Conservation (phyloP, 192 early-diverging fungal species). For the Jimgerdemannia flammicorona region DNA sequence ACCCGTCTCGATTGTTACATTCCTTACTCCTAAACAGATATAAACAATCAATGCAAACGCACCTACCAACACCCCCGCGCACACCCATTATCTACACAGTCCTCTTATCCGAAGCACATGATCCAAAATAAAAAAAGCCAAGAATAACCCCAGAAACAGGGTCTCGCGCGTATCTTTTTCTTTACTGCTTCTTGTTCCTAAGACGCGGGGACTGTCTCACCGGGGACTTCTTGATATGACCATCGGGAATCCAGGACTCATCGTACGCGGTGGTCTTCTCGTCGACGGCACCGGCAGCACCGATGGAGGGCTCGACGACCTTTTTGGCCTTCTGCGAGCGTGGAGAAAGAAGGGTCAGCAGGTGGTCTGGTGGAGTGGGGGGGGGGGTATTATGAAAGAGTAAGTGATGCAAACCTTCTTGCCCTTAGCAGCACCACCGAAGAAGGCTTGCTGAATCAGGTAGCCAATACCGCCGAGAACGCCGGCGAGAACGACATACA, state of each 20-base stretch:
- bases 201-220: background rate
- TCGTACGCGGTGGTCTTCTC: conserved; percentile 21
- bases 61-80: background rate
- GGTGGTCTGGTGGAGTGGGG: background rate
- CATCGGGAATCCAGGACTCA: conserved; percentile 54
- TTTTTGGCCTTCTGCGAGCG: conserved; percentile 1
- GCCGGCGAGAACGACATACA: conserved; percentile 40
- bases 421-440: conserved; percentile 27
- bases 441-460: conserved; percentile 41
- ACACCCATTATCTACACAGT: background rate
- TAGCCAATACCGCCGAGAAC: conserved; percentile 40
- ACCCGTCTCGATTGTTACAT: background rate
- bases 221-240: conserved; percentile 22
- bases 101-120: background rate
- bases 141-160: too few relatives aligned
- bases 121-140: too few relatives aligned
- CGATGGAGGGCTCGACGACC: background rate
- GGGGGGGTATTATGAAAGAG: background rate
- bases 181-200: background rate
- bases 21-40: background rate
- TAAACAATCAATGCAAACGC: background rate
- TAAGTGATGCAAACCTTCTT: conserved; percentile 15
- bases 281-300: background rate
- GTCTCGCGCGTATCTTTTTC: background rate
- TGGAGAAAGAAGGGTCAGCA: background rate